These are phyloP conservation scores for Microdochium paspali DNA, from an alignment of 2,329 filamentous ascomycete genomes.

Conservation along the genomic window DNA sequence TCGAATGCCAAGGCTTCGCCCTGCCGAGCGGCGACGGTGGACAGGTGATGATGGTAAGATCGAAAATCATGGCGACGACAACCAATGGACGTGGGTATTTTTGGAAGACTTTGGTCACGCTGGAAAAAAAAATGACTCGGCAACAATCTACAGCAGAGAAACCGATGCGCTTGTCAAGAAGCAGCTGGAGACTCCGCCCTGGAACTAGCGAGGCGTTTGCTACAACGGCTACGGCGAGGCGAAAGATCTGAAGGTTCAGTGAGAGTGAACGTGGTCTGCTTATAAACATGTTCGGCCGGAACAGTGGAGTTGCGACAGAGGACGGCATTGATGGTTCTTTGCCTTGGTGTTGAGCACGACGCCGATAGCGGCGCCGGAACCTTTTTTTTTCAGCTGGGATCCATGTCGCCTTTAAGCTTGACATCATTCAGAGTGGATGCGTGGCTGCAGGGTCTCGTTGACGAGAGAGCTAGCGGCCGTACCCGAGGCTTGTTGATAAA, in stretches of 20 bases:
- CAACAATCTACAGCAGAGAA: constrained; percentile 41
- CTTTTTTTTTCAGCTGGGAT: neutral
- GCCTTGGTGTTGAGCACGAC: neutral
- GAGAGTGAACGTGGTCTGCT: constrained; percentile 8
- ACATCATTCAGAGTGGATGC: neutral
- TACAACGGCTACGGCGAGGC: constrained; percentile 52
- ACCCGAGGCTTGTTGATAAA: too few relatives aligned
- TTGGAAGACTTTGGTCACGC: constrained; percentile 35
- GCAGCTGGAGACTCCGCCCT: constrained; percentile 36
- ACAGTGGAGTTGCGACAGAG: too few relatives aligned
- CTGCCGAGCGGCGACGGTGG: constrained; percentile 42
- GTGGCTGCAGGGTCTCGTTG: neutral
- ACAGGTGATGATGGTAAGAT: constrained; percentile 36
- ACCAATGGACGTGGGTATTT: constrained; percentile 48
- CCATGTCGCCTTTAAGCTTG: neutral
- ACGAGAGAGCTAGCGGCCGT: too few relatives aligned
- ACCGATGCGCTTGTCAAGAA: constrained; percentile 42
- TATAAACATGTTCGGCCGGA: too few relatives aligned
- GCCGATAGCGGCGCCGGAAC: neutral
- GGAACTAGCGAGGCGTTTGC: constrained; percentile 50
- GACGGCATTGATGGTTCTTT: neutral
- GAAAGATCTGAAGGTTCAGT: constrained; percentile 33
- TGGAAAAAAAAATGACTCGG: constrained; percentile 28
- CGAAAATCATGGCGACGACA: constrained; percentile 9
- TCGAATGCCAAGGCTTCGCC: constrained; percentile 45